Conservation (phyloP, 805 yeast genomes). For the Suhomyces sp. region DNA sequence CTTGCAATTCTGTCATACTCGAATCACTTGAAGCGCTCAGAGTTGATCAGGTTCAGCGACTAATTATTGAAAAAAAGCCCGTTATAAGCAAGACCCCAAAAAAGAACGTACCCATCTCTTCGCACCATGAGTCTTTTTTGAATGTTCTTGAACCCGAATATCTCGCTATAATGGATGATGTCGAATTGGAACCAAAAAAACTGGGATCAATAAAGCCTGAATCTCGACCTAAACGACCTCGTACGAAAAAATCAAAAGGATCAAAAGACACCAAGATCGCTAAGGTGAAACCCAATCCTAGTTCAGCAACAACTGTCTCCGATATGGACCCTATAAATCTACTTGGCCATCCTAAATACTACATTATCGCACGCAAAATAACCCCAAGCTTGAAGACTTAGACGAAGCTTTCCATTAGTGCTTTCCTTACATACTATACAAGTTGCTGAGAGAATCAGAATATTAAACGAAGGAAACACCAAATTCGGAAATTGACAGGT, state of each 20-base stretch:
- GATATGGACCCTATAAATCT: slow-evolving; percentile 14
- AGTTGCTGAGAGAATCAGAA: background rate
- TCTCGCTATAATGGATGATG: background rate
- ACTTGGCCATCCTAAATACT: slow-evolving; percentile 2
- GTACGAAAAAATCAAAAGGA: no score
- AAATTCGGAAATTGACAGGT: background rate
- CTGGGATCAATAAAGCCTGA: background rate
- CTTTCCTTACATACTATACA: slow-evolving; percentile 4
- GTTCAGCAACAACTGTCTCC: background rate
- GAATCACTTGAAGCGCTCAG: slow-evolving; percentile 1
- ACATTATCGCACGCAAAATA: slow-evolving; percentile 1
- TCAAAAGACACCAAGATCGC: background rate
- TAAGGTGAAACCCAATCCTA: background rate
- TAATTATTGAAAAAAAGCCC: slow-evolving; percentile 1
- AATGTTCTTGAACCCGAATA: background rate
- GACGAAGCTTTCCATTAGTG: background rate
- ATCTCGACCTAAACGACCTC: background rate
- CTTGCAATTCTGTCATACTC: slow-evolving; percentile 4
- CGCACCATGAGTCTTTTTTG: background rate
- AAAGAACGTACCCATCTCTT: background rate
- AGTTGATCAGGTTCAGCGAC: slow-evolving; percentile 6
- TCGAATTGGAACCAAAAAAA: background rate
- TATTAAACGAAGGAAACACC: background rate
- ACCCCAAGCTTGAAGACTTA: background rate
- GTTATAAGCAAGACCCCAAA: background rate